These are phyloP conservation scores for Xylaria sp. DNA, from an alignment of 2,329 filamentous ascomycete species.

Conservation along the genomic window DNA sequence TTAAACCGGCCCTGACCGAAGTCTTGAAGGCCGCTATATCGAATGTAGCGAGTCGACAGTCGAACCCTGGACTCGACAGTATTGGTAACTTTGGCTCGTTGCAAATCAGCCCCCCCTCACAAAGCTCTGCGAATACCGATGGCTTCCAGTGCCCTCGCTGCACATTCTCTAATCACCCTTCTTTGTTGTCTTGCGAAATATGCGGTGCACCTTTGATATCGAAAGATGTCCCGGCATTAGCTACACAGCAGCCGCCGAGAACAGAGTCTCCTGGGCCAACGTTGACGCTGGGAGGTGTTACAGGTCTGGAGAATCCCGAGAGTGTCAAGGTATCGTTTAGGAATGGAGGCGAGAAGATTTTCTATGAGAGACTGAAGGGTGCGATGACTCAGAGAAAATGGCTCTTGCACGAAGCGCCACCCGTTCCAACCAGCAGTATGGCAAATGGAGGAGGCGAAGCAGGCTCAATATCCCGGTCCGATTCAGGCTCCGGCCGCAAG, in stretches of 20 bases:
- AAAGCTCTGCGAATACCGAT: slow-evolving; percentile 33
- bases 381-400: slow-evolving; percentile 94
- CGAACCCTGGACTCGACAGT: slow-evolving; percentile 29
- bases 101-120: slow-evolving; percentile 26
- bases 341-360: slow-evolving; percentile 86
- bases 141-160: slow-evolving; percentile 81
- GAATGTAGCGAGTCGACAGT: slow-evolving; percentile 67
- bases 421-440: slow-evolving; percentile 74
- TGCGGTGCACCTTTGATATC: slow-evolving; percentile 81
- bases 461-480: slow-evolving; percentile 45
- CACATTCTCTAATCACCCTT: slow-evolving; percentile 94
- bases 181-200: slow-evolving; percentile 86
- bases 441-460: slow-evolving; percentile 51
- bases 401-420: slow-evolving; percentile 89
- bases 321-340: slow-evolving; percentile 93
- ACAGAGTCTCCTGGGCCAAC: slow-evolving; percentile 83
- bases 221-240: slow-evolving; percentile 56
- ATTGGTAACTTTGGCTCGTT: slow-evolving; percentile 19
- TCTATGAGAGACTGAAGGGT: slow-evolving; percentile 87
- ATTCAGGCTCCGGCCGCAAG: slow-evolving; percentile 48
- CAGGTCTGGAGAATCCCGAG: slow-evolving; percentile 68
- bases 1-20: slow-evolving; percentile 85
- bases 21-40: slow-evolving; percentile 88
- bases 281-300: slow-evolving; percentile 56
- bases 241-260: slow-evolving; percentile 59